A percentile compares a stretch with the other conserved stretches of the same genome.
phyloP scores from a whole-genome alignment of 768 basidiomycete species.

The Leucogyrophana mollusca region DNA sequence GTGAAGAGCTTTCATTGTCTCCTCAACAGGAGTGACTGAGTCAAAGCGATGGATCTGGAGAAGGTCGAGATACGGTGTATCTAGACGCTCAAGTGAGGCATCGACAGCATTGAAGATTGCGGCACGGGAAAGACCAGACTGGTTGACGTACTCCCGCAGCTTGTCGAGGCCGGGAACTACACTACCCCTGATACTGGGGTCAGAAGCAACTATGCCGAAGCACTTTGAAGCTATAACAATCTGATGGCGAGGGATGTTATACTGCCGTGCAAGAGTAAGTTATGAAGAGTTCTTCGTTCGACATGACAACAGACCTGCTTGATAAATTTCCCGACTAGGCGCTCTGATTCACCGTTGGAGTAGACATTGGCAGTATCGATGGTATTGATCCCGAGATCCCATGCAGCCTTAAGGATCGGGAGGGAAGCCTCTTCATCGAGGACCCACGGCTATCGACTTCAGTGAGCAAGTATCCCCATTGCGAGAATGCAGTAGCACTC shows the following conservation, averaged over 20 bases:
- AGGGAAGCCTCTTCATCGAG: conserved; percentile 27
- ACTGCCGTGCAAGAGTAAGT: conserved; percentile 13
- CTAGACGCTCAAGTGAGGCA: conserved; percentile 34
- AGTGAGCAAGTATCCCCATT: neutral
- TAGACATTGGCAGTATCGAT: conserved; percentile 41
- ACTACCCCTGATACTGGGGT: neutral
- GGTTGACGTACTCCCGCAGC: conserved; percentile 25
- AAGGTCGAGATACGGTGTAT: conserved; percentile 37
- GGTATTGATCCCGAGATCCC: conserved; percentile 38
- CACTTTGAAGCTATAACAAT: conserved; percentile 32
- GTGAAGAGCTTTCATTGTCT: conserved; percentile 51
- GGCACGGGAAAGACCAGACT: conserved; percentile 31
- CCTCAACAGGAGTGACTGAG: conserved; percentile 32
- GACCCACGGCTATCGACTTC: conserved; percentile 22
- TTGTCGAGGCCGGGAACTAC: neutral
- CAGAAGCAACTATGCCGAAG: conserved; percentile 11
- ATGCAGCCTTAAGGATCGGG: conserved; percentile 37
- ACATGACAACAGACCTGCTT: conserved; percentile 24
- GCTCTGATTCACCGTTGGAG: conserved; percentile 36
- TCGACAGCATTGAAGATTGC: conserved; percentile 39
- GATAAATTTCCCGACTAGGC: conserved; percentile 35
- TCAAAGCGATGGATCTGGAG: conserved; percentile 49
- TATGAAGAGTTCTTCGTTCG: neutral
- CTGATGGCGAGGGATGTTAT: conserved; percentile 30
- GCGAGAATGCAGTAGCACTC: conserved; percentile 3